Conservation (phyloP, 805 yeast species). For the Torulaspora indica region DNA sequence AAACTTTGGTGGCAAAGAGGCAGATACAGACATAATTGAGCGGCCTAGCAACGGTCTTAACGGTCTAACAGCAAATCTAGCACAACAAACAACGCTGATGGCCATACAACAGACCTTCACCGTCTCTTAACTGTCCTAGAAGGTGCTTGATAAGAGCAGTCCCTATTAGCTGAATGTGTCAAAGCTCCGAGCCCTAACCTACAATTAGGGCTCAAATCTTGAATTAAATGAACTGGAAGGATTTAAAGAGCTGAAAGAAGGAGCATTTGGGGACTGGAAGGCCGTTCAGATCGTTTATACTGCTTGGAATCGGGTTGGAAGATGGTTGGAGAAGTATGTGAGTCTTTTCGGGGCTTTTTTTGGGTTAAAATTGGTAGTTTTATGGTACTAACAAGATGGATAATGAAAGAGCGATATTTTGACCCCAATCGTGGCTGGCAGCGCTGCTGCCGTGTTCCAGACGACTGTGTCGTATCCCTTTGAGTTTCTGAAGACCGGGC, state of each 20-base stretch:
- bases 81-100: not conserved
- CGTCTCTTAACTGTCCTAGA: not conserved
- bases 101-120: constrained; percentile 4
- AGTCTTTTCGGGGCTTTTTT: not conserved
- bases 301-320: not conserved
- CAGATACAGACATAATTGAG: constrained; percentile 14
- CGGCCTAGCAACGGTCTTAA: not conserved
- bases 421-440: constrained; percentile 28
- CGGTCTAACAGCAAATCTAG: constrained; percentile 3
- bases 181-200: not conserved
- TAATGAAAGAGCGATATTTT: constrained; percentile 9
- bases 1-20: constrained; percentile 19
- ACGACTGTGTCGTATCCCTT: constrained; percentile 66
- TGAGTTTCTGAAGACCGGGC: constrained; percentile 61
- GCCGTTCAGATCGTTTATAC: not conserved
- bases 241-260: not conserved
- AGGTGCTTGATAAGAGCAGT: no score
- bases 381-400: constrained; percentile 7
- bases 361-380: not conserved
- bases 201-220: not conserved
- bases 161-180: constrained; percentile 1
- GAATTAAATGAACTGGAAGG: not conserved
- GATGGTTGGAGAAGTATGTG: constrained; percentile 13
- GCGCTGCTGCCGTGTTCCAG: constrained; percentile 56
- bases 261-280: not conserved